phyloP scores from a whole-genome alignment of 345 rosid species.

The Corchorus olitorius region DNA sequence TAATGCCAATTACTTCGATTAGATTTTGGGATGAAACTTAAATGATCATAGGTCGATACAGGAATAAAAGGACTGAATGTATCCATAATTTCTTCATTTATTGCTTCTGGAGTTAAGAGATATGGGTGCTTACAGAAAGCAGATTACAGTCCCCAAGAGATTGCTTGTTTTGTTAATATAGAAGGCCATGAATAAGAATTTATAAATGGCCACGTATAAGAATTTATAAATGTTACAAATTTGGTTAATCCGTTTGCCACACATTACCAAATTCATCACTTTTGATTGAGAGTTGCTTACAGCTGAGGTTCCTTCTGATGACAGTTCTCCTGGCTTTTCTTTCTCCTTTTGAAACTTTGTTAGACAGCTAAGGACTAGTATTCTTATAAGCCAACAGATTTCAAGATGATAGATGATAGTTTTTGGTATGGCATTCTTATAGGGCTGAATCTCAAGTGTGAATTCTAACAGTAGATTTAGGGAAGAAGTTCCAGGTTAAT shows the following conservation, averaged over 20 bases:
- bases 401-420: neutral
- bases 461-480: neutral
- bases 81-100: neutral
- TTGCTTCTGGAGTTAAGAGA: neutral
- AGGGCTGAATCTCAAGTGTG: neutral
- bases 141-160: conserved; percentile 12
- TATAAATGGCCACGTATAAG: neutral
- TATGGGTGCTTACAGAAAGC: neutral
- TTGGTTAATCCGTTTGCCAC: neutral
- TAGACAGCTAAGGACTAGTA: neutral
- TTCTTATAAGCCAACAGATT: neutral
- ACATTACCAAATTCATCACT: neutral
- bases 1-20: neutral
- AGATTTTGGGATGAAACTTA: neutral
- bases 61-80: neutral
- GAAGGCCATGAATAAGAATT: neutral
- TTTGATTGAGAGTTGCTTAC: neutral
- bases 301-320: neutral
- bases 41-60: neutral
- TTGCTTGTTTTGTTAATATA: neutral
- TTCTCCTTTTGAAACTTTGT: conserved; percentile 9
- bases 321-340: neutral
- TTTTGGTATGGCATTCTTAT: neutral
- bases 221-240: neutral
- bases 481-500: neutral